Evolutionary conservation across 2,329 filamentous ascomycete genomes (phyloP), one percentile per base, ranked within the genome.

Genomic region (Chalaropsis ovoidea): DNA sequence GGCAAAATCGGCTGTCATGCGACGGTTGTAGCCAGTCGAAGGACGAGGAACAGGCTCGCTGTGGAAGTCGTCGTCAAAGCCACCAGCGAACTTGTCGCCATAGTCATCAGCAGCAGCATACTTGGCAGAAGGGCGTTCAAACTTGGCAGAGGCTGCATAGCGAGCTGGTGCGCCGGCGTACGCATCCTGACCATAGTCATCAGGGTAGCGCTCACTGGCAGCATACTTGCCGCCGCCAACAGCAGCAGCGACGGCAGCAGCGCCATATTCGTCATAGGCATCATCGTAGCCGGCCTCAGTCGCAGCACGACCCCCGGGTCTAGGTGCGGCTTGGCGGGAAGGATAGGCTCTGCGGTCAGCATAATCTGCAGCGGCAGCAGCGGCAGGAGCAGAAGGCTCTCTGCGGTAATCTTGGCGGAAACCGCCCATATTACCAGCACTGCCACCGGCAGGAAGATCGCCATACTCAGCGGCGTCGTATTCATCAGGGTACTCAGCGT

Each of bases 351-450:
- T 61, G 54, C 60, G 66, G 31, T 67, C 66, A 27, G 58, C 49
- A 45, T 62, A 67, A 6, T 62, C 66, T n/a, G 63, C 64, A 35
- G 66, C 31, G 31, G 31, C 56, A 49, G 63, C 65, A 49, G 63
- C 65, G 52, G 31, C 58, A 43, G 49, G 56, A 63, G 39, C 61
- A 15, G 63, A 65, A 47, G 63, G 63, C 52, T 65, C 63, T 49
- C 63, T 65, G 43, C 54, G 41, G 41, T 52, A 56, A 31, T 63
- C 63, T 47, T 67, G 66, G 19, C 62, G 66, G 41, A 65, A 67
- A 8, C 56, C 49, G 41, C 47, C 42, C 41, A 67, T 67, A 31
- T 58, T 58, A 39, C 63, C 63, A 35, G 66, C 66, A 39, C 58
- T 49, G 52, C 58, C 63, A n/a, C 63, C 63, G 22, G 62, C 47